These are phyloP conservation scores for Gracilaria gracilis DNA, from an alignment of 23 red algal genomes.

Conservation along the genomic window DNA sequence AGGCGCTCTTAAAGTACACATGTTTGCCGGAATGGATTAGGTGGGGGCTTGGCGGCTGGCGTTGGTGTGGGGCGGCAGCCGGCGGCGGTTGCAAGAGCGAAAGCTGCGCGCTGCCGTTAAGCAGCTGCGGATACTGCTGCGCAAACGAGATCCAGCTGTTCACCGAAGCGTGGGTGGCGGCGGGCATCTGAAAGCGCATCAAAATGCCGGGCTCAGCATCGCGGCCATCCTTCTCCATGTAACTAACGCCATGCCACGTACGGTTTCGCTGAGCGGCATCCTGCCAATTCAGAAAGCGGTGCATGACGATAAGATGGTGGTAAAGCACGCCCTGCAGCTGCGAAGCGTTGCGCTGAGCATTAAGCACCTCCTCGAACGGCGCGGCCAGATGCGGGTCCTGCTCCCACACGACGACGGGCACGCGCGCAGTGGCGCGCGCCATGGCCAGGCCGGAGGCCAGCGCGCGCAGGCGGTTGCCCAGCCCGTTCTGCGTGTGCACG, in stretches of 20 bases:
- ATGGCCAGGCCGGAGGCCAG: slow-evolving; percentile 65
- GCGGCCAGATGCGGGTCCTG: slow-evolving; percentile 66
- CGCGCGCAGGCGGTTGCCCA: slow-evolving; percentile 81
- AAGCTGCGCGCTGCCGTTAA: not conserved
- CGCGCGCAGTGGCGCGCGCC: slow-evolving; percentile 48
- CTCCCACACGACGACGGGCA: slow-evolving; percentile 81
- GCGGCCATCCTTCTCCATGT: slow-evolving; percentile 75
- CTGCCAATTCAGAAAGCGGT: slow-evolving; percentile 43
- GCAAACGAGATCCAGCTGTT: not conserved
- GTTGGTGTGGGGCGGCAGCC: not conserved
- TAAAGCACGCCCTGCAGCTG: slow-evolving; percentile 4
- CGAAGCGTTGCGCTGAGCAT: not conserved
- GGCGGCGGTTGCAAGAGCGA: not conserved
- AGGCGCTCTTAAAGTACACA: slow-evolving; percentile 71
- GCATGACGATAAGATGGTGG: slow-evolving; percentile 48
- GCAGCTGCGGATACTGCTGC: not conserved
- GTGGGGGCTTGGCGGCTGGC: not conserved
- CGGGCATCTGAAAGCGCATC: slow-evolving; percentile 28
- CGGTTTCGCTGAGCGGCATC: not conserved
- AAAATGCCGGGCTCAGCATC: slow-evolving; percentile 29
- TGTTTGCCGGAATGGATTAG: slow-evolving; percentile 8
- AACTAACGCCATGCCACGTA: slow-evolving; percentile 53
- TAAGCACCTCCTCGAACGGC: slow-evolving; percentile 49
- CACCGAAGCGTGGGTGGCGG: not conserved
- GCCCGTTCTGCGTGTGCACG: slow-evolving; percentile 69